Base-by-base conservation (phyloP, 495 filamentous ascomycete genomes). In the Podospora pseudoanserina region DNA sequence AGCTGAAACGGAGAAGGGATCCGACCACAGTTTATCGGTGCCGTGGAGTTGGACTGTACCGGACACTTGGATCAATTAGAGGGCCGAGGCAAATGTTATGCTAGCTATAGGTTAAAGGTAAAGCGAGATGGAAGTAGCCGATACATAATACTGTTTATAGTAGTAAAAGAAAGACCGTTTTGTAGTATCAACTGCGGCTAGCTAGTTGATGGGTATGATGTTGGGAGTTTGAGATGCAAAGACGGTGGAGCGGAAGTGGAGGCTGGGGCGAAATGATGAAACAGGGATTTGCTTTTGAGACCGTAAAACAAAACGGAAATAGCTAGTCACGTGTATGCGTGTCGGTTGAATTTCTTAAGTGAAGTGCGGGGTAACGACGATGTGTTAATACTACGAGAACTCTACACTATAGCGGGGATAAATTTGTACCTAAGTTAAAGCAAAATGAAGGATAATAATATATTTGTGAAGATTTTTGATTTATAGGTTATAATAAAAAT, bases 1-100 rank as follows among this genome's bases (percentile, higher is more conserved):
- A 63, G 61, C 32, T 30, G 49, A 63, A 63, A 65, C 64, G 67
- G 65, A 70, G 68, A 69, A 57, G 67, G 63, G 64, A 70, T 64
- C 59, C 57, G 39, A 65, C 55, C 57, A 56, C 63, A 7, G 58
- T 20, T 5, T 20, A 3, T 27, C 19, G 60, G 30, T 20, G 2
- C 15, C 11, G 18, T 27, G 63, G 28, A 49, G 34, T 32, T 32
- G 28, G 61, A 44, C 19, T 11, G 16, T 15, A 44, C 19, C 26
- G 23, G 63, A 54, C 34, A 32, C 30, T 32, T 32, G 30, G 30
- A 32, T 32, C 30, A 32, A 7, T 32, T 32, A 5, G 30, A 7
- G 30, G 30, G 30, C 30, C 30, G 30, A 32, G 7, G 5, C 30
- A 32, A 5, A 32, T 32, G 30, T 5, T 32, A 23, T 32, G 3